Percentiles rank a stretch among this genome's conserved stretches.
Evolutionary conservation across 768 basidiomycete genomes (phyloP).

Genomic region (Russula virescens): DNA sequence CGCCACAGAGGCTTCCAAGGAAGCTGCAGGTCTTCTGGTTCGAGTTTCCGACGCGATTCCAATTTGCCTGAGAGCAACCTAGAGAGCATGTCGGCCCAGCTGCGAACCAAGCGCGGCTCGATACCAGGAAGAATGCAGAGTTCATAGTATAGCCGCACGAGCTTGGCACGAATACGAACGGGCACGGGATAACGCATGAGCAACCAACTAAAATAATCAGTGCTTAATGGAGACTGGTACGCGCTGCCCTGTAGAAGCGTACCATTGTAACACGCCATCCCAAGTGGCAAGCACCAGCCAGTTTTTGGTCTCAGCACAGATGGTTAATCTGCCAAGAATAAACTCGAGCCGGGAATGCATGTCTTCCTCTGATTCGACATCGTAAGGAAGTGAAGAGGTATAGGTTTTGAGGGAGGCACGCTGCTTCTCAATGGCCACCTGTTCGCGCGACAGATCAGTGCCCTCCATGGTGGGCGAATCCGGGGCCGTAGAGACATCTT

Average conservation of each 20-base stretch:
- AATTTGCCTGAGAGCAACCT: conserved; percentile 64
- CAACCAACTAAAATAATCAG: conserved; percentile 52
- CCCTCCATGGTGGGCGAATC: conserved; percentile 37
- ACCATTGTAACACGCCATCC: conserved; percentile 81
- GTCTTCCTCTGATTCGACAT: conserved; percentile 61
- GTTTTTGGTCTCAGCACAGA: conserved; percentile 69
- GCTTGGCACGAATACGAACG: conserved; percentile 61
- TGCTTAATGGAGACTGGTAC: background rate
- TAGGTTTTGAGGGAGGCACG: conserved; percentile 57
- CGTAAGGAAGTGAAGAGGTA: conserved; percentile 63
- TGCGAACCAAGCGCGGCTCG: conserved; percentile 62
- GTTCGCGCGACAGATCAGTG: conserved; percentile 27
- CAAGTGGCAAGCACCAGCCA: conserved; percentile 71
- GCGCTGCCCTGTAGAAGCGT: conserved; percentile 21
- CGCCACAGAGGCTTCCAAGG: conserved; percentile 77
- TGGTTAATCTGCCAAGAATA: conserved; percentile 61
- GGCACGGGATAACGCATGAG: conserved; percentile 75
- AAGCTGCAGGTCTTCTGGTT: conserved; percentile 59
- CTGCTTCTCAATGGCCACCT: conserved; percentile 48
- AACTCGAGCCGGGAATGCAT: conserved; percentile 66
- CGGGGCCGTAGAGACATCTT: conserved; percentile 38
- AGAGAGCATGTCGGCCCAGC: conserved; percentile 75
- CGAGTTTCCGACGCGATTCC: conserved; percentile 60
- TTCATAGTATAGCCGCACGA: conserved; percentile 74
- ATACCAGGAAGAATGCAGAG: conserved; percentile 71